These are phyloP conservation scores for Stachybotrys chartarum DNA, from an alignment of 2,329 filamentous ascomycete genomes.

Conservation along the genomic window DNA sequence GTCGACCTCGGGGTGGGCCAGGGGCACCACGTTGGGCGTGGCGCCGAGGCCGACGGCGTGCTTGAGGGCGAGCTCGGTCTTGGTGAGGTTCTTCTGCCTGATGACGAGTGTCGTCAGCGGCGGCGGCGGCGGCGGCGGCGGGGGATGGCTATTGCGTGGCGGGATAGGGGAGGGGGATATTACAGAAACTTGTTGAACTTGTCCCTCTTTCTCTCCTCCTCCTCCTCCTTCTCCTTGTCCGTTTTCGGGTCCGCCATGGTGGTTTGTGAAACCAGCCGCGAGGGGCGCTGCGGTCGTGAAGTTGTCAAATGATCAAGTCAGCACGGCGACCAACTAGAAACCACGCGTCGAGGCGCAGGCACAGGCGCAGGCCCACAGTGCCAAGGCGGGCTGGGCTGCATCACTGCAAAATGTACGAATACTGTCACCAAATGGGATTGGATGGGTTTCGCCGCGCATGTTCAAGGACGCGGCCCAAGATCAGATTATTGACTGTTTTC, in stretches of 20 bases:
- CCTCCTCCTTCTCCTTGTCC: conserved; percentile 3
- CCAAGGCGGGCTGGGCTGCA: too few relatives aligned
- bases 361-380: too few relatives aligned
- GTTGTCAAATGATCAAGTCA: not conserved
- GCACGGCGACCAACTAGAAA: too few relatives aligned
- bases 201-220: conserved; percentile 20
- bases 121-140: not conserved
- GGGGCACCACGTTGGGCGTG: conserved; percentile 22
- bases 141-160: not conserved
- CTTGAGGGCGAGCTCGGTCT: conserved; percentile 27
- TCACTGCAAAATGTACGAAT: too few relatives aligned
- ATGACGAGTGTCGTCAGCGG: not conserved
- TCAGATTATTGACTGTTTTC: too few relatives aligned
- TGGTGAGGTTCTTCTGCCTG: conserved; percentile 23
- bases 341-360: too few relatives aligned
- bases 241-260: not conserved
- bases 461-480: too few relatives aligned
- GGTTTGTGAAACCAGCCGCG: not conserved
- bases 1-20: conserved; percentile 17
- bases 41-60: conserved; percentile 24
- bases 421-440: too few relatives aligned
- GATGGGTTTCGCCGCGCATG: too few relatives aligned
- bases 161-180: conserved; percentile 7
- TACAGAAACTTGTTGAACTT: conserved; percentile 25
- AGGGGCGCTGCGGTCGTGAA: not conserved